These are phyloP conservation scores for Chrysanthemum makinoi DNA, from an alignment of 129 eudicot species.

Conservation along the genomic window DNA sequence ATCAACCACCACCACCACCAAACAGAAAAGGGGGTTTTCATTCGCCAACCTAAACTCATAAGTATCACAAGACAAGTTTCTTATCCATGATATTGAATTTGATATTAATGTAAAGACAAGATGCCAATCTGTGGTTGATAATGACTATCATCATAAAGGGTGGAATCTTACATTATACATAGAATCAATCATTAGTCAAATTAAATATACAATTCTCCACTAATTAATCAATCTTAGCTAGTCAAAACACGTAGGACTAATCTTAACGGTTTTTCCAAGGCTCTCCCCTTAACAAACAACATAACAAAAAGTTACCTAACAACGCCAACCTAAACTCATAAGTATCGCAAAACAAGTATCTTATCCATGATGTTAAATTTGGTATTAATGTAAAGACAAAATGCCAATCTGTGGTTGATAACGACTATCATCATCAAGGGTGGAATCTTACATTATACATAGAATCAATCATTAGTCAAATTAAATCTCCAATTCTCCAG, in stretches of 20 bases:
- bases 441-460: background rate
- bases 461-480: background rate
- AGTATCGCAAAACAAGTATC: constrained; percentile 25
- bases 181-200: background rate
- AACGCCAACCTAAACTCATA: constrained; percentile 21
- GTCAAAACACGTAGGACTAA: too few species aligned
- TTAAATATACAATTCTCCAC: constrained; percentile 4
- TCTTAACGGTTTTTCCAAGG: too few species aligned
- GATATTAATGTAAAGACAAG: constrained; percentile 27
- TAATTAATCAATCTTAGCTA: background rate
- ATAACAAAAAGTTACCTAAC: constrained; percentile 7
- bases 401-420: constrained; percentile 28
- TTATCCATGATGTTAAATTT: constrained; percentile 21
- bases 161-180: background rate
- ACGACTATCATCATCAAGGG: constrained; percentile 28
- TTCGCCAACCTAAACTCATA: constrained; percentile 20
- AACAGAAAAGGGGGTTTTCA: constrained; percentile 22
- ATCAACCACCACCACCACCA: constrained; percentile 38
- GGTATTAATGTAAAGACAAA: constrained; percentile 27
- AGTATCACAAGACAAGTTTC: constrained; percentile 27
- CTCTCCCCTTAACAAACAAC: too few species aligned
- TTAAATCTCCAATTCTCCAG: constrained; percentile 4
- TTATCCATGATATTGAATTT: constrained; percentile 21
- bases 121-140: constrained; percentile 28
- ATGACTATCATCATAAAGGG: constrained; percentile 28